Base-by-base conservation (phyloP, 805 yeast genomes). In the Cyberlindnera xishuangbannaensis region DNA sequence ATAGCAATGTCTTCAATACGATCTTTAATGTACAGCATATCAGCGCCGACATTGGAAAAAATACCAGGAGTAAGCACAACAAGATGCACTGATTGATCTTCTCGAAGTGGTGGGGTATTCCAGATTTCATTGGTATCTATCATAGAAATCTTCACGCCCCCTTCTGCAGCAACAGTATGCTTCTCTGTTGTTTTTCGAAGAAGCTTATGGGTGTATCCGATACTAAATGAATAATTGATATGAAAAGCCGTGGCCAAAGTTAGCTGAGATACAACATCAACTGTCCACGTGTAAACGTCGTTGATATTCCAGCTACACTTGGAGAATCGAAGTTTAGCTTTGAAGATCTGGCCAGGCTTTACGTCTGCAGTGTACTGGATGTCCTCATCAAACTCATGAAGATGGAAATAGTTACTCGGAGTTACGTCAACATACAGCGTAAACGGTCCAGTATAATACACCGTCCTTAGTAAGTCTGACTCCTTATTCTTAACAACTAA, bases 11-110 rank as follows among this genome's bases (percentile, higher is more conserved):
- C 54, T 43, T 84, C 92, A 12, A 92, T 73, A 47, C 69, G 70
- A 49, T 92, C 97, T 45, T 87, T 87, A 36, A 90, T 50, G 48
- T 80, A 88, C 14, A 84, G 67, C 94, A 92, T 76, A 56, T 92
- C 98, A 9, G 95, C 86, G 2, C 92, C 79, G 5, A 79, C 72
- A 50, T 88, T 92, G 2, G 97, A 84, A 50, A 86, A 95, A 17
- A 92, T 69, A 0, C 98, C 98, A 56, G 92, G 98, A 0, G 96
- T 86, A 10, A 88, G 46, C 4, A 92, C 66, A 3, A 90, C 92
- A 36, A 92, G 62, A 62, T 92, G 98, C 11, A 79, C 72, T 0
- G 94, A 92, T 37, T 59, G 56, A 5, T 61, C 48, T 0, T 67
- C 61, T 9, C 60, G 44, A 2, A 63, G 67, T 1, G 75, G 70